Evolutionary conservation across 768 basidiomycete genomes (phyloP).

Genomic region (Galerina sulciceps): DNA sequence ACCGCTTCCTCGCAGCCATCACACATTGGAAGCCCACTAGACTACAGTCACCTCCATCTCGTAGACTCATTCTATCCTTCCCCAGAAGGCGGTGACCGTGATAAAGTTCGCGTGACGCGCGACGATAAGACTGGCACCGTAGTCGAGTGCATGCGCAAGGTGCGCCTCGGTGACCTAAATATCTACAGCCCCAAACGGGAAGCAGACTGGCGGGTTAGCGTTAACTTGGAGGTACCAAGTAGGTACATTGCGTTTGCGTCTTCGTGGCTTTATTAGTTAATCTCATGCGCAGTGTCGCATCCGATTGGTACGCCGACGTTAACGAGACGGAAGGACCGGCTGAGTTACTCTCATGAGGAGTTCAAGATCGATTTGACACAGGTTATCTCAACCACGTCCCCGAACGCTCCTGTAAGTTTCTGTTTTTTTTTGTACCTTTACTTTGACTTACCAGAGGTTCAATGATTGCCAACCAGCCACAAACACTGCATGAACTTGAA

Average conservation of each 20-base stretch:
- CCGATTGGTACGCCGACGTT: constrained; percentile 65
- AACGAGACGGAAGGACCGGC: constrained; percentile 82
- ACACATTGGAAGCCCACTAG: constrained; percentile 60
- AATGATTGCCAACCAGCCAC: constrained; percentile 41
- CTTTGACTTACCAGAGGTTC: constrained; percentile 1
- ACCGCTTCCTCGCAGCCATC: constrained; percentile 54
- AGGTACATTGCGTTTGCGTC: constrained; percentile 27
- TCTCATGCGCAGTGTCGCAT: constrained; percentile 55
- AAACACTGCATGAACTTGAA: constrained; percentile 85
- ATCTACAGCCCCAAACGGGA: constrained; percentile 79
- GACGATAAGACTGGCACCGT: constrained; percentile 75
- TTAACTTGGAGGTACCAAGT: constrained; percentile 92
- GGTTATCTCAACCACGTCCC: constrained; percentile 63
- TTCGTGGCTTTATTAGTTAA: background rate
- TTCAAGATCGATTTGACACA: constrained; percentile 94
- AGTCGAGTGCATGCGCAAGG: constrained; percentile 74
- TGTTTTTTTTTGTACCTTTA: background rate
- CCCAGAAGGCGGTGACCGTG: constrained; percentile 33
- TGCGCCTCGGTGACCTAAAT: constrained; percentile 86
- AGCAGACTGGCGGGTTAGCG: constrained; percentile 93
- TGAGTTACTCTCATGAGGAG: constrained; percentile 93
- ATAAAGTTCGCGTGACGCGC: constrained; percentile 83
- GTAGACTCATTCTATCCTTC: constrained; percentile 78
- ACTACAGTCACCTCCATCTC: constrained; percentile 77
- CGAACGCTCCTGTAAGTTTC: constrained; percentile 53